Percentiles rank a stretch among this genome's conserved stretches.
Evolutionary conservation across 345 rosid species (phyloP).

Genomic region (Populus pruinosa): DNA sequence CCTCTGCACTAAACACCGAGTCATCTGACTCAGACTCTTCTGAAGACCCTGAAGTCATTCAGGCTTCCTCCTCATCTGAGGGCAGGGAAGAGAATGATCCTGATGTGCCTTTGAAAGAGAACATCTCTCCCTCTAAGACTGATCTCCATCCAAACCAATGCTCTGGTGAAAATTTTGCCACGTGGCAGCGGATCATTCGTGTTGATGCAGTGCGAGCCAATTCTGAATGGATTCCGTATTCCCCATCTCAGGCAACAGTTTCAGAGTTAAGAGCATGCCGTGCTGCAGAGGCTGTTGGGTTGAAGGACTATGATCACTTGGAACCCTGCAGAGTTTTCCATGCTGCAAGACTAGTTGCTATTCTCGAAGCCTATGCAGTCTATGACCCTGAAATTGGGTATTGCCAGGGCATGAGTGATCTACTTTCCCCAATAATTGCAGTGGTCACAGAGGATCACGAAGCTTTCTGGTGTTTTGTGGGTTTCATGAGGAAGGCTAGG

Average conservation of each 20-base stretch:
- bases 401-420: slow-evolving; percentile 99
- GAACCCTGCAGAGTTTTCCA: slow-evolving; percentile 78
- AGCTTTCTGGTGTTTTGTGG: slow-evolving; percentile 96
- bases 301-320: slow-evolving; percentile 74
- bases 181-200: slow-evolving; percentile 94
- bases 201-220: slow-evolving; percentile 96
- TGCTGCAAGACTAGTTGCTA: slow-evolving; percentile 87
- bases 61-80: slow-evolving; percentile 40
- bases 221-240: slow-evolving; percentile 71
- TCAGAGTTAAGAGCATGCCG: slow-evolving; percentile 58
- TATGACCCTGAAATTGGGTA: slow-evolving; percentile 93
- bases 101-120: slow-evolving; percentile 25
- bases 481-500: slow-evolving; percentile 93
- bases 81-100: slow-evolving; percentile 41
- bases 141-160: slow-evolving; percentile 26
- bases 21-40: slow-evolving; percentile 84
- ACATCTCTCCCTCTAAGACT: slow-evolving; percentile 32
- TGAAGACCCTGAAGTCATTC: slow-evolving; percentile 59
- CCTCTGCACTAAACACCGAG: slow-evolving; percentile 53
- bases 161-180: slow-evolving; percentile 59
- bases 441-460: slow-evolving; percentile 78
- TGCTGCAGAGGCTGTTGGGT: slow-evolving; percentile 68
- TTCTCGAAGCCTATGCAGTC: slow-evolving; percentile 91
- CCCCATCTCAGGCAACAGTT: slow-evolving; percentile 53
- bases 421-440: slow-evolving; percentile 83